These are phyloP conservation scores for Ophiostoma sp. DNA, from an alignment of 2,329 filamentous ascomycete species.

Conservation along the genomic window DNA sequence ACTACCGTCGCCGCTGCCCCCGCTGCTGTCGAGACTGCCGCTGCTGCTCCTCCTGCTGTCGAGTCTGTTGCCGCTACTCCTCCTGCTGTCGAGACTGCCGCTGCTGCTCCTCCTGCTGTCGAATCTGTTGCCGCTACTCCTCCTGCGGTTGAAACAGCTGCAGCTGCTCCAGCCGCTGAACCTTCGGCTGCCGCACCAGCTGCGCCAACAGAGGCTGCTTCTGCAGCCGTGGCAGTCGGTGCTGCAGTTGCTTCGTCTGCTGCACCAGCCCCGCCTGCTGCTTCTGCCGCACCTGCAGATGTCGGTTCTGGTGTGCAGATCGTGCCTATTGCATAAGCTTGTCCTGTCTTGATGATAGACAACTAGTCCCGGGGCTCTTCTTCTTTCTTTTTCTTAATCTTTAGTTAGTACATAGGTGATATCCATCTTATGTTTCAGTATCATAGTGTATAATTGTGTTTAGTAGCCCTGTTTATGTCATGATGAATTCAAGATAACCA, in stretches of 20 bases:
- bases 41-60: constrained; percentile 15
- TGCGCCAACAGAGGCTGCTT: constrained; percentile 8
- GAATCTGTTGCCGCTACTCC: neutral
- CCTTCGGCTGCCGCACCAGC: neutral
- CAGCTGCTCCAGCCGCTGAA: neutral
- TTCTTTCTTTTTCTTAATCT: constrained; percentile 1
- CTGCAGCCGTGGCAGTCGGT: neutral
- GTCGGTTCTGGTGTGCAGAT: constrained; percentile 24
- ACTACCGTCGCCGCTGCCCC: neutral
- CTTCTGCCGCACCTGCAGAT: constrained; percentile 9
- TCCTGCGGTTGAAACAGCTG: neutral
- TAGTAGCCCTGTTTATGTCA: too few relatives aligned
- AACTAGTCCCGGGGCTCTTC: neutral
- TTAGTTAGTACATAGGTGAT: constrained; percentile 9
- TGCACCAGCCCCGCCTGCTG: constrained; percentile 12
- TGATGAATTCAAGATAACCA: neutral
- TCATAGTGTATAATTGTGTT: too few relatives aligned
- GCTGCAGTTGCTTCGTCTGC: constrained; percentile 8
- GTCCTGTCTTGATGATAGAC: constrained; percentile 4
- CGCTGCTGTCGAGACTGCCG: neutral
- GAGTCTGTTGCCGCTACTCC: neutral
- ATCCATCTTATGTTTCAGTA: neutral
- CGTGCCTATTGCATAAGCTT: constrained; percentile 16
- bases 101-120: constrained; percentile 4
- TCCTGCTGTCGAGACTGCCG: neutral